Evolutionary conservation across 495 filamentous ascomycete species (phyloP), one percentile per base, ranked within the genome.

Genomic region (Aspergillus baeticus): DNA sequence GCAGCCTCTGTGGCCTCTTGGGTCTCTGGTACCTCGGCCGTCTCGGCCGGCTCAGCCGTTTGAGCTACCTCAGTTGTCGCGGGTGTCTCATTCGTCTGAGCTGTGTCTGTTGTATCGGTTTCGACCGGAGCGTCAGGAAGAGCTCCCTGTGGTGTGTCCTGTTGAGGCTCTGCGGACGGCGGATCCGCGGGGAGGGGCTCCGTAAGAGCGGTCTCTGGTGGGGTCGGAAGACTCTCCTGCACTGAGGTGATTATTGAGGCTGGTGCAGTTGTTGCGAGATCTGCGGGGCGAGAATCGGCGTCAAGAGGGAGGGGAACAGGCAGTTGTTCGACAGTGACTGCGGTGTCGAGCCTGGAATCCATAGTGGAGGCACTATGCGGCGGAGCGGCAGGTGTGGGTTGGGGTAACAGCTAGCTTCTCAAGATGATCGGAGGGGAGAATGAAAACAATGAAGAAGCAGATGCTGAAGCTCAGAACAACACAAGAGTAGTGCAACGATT

Each of bases 281-380:
- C 55, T 15, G 51, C 18, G 23, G 52, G 33, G 26, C 37, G 29
- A 5, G 52, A 8, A 8, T 66, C 62, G 11, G 35, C 36, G 36
- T 31, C 55, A 20, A 63, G 51, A 22, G 55, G 57, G 33, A 60
- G 17, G n/a, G 55, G 42, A 0, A 50, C 55, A 18, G 61, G 60
- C 13, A 55, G 43, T 33, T 58, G 51, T 22, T 62, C 54, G 35
- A 66, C 55, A 22, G 33, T 54, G 18, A 57, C 58, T 17, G 58
- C 36, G 22, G 49, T 47, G 20, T 61, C 52, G 31, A 55, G 14
- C n/a, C 41, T 54, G 51, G 66, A 29, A 54, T 69, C 69, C 67
- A 72, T 73, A n/a, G 17, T 55, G 37, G 43, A 42, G 38, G 26
- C 38, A n/a, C 31, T 42, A 60, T 34, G 58, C 45, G 3, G 20